Evolutionary conservation across 352 stramenopile genomes (phyloP).

Genomic region (Phytophthora pini): DNA sequence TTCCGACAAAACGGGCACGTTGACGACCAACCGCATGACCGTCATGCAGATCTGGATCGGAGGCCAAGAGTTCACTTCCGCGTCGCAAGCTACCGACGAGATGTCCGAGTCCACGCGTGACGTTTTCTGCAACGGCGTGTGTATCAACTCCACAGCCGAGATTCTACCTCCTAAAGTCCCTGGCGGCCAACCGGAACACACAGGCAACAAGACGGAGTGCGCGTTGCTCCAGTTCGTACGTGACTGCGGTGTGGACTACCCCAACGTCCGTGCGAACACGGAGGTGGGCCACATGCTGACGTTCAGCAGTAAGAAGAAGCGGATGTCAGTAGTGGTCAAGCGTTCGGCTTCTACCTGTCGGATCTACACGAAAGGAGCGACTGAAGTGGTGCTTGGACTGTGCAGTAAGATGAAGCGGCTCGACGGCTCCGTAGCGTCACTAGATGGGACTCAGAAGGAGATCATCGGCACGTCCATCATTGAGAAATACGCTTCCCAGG

Average conservation of each 20-base stretch:
- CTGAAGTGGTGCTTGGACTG: conserved; percentile 75
- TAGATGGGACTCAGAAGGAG: conserved; percentile 63
- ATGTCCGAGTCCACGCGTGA: conserved; percentile 72
- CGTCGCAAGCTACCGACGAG: conserved; percentile 50
- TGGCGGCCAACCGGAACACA: conserved; percentile 71
- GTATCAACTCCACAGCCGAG: conserved; percentile 78
- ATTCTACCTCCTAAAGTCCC: conserved; percentile 61
- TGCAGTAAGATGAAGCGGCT: conserved; percentile 74
- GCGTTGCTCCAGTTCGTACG: conserved; percentile 75
- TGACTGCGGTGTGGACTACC: conserved; percentile 76
- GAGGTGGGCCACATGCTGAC: conserved; percentile 81
- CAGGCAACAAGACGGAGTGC: conserved; percentile 86
- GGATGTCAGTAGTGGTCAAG: conserved; percentile 80
- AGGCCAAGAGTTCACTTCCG: conserved; percentile 61
- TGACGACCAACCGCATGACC: conserved; percentile 98
- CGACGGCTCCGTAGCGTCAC: conserved; percentile 61
- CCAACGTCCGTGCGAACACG: conserved; percentile 49
- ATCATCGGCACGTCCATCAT: conserved; percentile 73
- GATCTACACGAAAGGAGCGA: conserved; percentile 82
- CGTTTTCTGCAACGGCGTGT: conserved; percentile 75
- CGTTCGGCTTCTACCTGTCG: conserved; percentile 51
- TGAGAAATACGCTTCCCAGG: conserved; percentile 83
- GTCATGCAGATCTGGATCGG: conserved; percentile 91
- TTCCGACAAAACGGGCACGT: conserved; percentile 98
- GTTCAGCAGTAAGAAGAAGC: conserved; percentile 86